These are phyloP conservation scores for Citrullus colocynthis DNA, from an alignment of 306 rosid species.

Conservation along the genomic window DNA sequence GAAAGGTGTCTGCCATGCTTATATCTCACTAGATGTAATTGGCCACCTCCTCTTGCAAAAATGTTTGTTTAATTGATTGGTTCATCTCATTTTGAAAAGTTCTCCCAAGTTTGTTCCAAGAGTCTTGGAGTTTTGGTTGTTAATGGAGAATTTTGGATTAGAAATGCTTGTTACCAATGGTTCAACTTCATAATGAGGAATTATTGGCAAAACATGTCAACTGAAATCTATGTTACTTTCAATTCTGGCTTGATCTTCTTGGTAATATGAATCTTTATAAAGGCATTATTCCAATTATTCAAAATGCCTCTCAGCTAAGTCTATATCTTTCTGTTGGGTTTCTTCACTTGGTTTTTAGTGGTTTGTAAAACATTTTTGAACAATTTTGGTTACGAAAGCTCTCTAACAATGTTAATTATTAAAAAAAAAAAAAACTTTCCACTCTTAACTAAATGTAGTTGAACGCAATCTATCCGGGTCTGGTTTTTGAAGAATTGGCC, in stretches of 20 bases:
- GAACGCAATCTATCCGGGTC: neutral
- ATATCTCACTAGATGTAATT: neutral
- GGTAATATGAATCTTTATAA: neutral
- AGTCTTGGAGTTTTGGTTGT: neutral
- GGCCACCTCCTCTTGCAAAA: neutral
- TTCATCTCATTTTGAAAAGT: neutral
- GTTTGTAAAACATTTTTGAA: neutral
- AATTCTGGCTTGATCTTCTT: too few species aligned
- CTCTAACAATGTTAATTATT: too few species aligned
- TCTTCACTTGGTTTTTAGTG: neutral
- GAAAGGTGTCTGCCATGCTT: constrained; percentile 2
- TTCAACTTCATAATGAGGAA: neutral
- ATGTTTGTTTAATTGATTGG: neutral
- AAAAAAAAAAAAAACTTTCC: too few species aligned
- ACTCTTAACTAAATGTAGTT: neutral
- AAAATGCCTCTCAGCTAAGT: neutral
- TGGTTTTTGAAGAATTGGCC: too few species aligned
- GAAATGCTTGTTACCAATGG: neutral
- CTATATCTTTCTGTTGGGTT: too few species aligned
- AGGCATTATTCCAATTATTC: neutral
- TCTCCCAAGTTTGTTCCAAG: neutral
- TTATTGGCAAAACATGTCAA: neutral
- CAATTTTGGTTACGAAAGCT: neutral
- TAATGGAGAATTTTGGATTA: neutral
- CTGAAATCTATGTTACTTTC: neutral